Percentiles rank a stretch among this genome's conserved stretches.
phyloP scores from a whole-genome alignment of 768 basidiomycete genomes.

The Russula brevipes region DNA sequence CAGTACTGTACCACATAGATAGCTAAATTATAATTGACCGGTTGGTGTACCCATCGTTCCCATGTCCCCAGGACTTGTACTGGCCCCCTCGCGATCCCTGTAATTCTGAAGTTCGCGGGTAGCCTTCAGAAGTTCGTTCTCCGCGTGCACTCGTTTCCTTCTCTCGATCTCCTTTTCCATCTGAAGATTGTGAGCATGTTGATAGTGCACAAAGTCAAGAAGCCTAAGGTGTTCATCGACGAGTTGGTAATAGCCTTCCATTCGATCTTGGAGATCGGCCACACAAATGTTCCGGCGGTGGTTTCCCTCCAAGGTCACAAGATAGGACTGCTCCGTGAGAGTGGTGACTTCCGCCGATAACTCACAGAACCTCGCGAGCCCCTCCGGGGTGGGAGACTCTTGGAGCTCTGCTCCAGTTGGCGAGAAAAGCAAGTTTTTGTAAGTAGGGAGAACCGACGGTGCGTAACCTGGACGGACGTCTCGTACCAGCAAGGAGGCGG shows the following conservation, averaged over 20 bases:
- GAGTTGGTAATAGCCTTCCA: not conserved
- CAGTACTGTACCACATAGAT: not conserved
- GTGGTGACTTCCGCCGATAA: not conserved
- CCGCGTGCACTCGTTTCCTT: not conserved
- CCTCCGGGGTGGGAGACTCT: not conserved
- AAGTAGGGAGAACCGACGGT: not conserved
- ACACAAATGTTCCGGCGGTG: slow-evolving; percentile 2
- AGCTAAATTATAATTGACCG: not conserved
- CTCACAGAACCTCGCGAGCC: not conserved
- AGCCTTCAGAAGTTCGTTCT: not conserved
- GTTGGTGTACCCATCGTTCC: not conserved
- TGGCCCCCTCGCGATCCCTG: not conserved
- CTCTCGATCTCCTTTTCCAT: not conserved
- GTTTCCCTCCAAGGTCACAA: not conserved
- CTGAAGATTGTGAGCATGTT: not conserved
- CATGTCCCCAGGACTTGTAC: not conserved
- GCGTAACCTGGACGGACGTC: not conserved
- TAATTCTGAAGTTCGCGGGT: not conserved
- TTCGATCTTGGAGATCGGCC: not conserved
- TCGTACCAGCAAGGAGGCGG: not conserved
- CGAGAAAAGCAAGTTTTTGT: no score
- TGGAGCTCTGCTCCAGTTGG: not conserved
- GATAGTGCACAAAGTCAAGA: not conserved
- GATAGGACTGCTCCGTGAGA: not conserved
- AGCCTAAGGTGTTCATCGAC: not conserved